These are phyloP conservation scores for Lantana camara DNA, from an alignment of 257 asterid species.

Conservation along the genomic window DNA sequence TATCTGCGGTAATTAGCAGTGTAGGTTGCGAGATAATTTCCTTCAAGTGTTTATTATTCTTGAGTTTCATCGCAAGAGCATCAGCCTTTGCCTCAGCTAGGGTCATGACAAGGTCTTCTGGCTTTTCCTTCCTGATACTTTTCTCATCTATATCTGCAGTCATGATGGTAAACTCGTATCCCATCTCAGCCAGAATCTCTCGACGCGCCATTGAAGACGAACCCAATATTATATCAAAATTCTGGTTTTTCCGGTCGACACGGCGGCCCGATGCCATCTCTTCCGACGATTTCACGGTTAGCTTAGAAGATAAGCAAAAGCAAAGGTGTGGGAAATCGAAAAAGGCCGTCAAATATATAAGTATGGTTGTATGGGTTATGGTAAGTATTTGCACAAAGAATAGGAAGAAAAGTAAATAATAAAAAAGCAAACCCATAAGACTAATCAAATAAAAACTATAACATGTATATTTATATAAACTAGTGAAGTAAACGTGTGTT, in stretches of 20 bases:
- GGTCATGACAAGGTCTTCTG: slow-evolving; percentile 81
- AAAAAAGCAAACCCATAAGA: too few species aligned
- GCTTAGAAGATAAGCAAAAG: slow-evolving; percentile 45
- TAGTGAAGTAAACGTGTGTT: too few species aligned
- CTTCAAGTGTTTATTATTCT: slow-evolving; percentile 36
- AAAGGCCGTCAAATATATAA: too few species aligned
- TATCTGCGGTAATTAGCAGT: slow-evolving; percentile 84
- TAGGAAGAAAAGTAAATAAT: too few species aligned
- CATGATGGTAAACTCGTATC: slow-evolving; percentile 67
- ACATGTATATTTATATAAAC: too few species aligned
- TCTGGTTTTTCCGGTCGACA: slow-evolving; percentile 45
- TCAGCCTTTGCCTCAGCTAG: slow-evolving; percentile 96
- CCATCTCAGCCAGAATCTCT: slow-evolving; percentile 73
- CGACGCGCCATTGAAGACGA: slow-evolving; percentile 81
- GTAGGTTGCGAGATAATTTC: slow-evolving; percentile 46
- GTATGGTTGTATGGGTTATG: too few species aligned
- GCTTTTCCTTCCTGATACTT: slow-evolving; percentile 72
- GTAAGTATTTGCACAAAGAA: too few species aligned
- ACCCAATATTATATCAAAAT: slow-evolving; percentile 72
- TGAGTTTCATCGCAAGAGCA: slow-evolving; percentile 61
- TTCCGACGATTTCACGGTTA: slow-evolving; percentile 15
- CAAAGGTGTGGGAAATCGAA: background rate
- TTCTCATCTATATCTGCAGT: slow-evolving; percentile 85
- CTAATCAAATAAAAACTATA: too few species aligned
- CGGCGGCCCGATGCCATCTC: slow-evolving; percentile 25